Percentiles rank a stretch among this genome's conserved stretches.
Conservation (phyloP, 805 yeast species). For the Ogataea philodendri region DNA sequence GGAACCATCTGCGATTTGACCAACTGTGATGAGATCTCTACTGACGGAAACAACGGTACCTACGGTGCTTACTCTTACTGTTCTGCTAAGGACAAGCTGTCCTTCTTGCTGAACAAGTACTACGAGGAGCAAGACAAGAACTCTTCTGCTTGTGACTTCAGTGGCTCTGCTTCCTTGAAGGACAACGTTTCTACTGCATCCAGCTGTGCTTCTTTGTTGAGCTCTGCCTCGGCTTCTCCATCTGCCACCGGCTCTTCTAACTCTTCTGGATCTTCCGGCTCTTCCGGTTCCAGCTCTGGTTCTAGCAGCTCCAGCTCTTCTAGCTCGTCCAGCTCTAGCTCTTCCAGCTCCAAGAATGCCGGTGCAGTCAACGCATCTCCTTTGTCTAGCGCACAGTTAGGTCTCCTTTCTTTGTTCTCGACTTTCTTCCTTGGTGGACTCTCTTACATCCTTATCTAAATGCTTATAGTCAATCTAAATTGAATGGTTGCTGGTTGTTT, state of each 20-base stretch:
- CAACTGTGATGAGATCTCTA: constrained; percentile 60
- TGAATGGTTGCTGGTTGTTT: constrained; percentile 4
- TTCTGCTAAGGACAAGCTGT: constrained; percentile 64
- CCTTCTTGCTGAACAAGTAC: constrained; percentile 65
- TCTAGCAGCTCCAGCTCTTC: constrained; percentile 1
- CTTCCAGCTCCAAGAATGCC: constrained; percentile 32
- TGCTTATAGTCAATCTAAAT: constrained; percentile 3
- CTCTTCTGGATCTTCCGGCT: constrained; percentile 18
- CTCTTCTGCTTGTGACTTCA: constrained; percentile 64
- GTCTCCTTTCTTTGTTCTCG: constrained; percentile 34
- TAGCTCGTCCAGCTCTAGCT: constrained; percentile 24
- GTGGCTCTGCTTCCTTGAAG: constrained; percentile 61
- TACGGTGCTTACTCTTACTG: constrained; percentile 80
- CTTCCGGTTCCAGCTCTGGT: constrained; percentile 12
- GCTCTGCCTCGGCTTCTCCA: constrained; percentile 40
- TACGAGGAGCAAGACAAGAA: constrained; percentile 45
- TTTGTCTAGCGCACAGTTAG: constrained; percentile 29
- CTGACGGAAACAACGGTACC: constrained; percentile 59
- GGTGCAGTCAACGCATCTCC: constrained; percentile 11
- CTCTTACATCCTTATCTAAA: constrained; percentile 33
- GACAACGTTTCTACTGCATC: constrained; percentile 38
- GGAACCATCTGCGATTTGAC: constrained; percentile 54
- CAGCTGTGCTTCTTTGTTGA: constrained; percentile 49
- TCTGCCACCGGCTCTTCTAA: constrained; percentile 35
- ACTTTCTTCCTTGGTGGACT: constrained; percentile 46